These are phyloP conservation scores for Trichoderma gamsii DNA, from an alignment of 495 filamentous ascomycete genomes.

Conservation along the genomic window DNA sequence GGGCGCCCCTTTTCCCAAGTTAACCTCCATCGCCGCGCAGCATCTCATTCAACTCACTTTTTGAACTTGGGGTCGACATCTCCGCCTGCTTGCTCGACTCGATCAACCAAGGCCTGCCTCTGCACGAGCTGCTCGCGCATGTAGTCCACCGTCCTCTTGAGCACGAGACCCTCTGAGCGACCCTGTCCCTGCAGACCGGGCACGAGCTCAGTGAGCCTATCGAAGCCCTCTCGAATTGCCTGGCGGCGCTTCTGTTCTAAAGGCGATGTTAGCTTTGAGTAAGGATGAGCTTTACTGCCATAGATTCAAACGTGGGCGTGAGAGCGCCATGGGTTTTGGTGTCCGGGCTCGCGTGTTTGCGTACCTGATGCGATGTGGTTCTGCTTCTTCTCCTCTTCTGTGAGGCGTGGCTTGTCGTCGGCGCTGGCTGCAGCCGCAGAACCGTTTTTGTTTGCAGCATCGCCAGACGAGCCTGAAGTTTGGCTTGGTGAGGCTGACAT, in stretches of 20 bases:
- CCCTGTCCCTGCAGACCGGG: constrained; percentile 79
- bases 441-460: constrained; percentile 14
- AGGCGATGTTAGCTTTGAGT: not conserved
- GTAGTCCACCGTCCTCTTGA: constrained; percentile 68
- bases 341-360: not conserved
- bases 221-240: constrained; percentile 82
- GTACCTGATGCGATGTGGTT: constrained; percentile 71
- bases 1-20: not conserved
- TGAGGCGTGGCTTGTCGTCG: constrained; percentile 63
- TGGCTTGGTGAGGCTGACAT: constrained; percentile 5
- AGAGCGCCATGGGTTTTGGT: not conserved
- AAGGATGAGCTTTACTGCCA: not conserved
- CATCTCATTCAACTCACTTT: constrained; percentile 18
- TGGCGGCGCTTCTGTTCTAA: constrained; percentile 81
- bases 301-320: not conserved
- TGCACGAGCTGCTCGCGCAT: constrained; percentile 60
- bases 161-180: constrained; percentile 76
- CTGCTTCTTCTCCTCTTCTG: constrained; percentile 78
- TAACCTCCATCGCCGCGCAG: not conserved
- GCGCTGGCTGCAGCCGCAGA: constrained; percentile 15
- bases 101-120: constrained; percentile 49
- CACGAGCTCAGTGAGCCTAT: constrained; percentile 73
- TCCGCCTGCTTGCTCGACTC: constrained; percentile 24
- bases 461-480: not conserved
- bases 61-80: constrained; percentile 21